Base-by-base conservation (phyloP, 129 eudicot genomes). In the Helichrysum umbraculigerum region DNA sequence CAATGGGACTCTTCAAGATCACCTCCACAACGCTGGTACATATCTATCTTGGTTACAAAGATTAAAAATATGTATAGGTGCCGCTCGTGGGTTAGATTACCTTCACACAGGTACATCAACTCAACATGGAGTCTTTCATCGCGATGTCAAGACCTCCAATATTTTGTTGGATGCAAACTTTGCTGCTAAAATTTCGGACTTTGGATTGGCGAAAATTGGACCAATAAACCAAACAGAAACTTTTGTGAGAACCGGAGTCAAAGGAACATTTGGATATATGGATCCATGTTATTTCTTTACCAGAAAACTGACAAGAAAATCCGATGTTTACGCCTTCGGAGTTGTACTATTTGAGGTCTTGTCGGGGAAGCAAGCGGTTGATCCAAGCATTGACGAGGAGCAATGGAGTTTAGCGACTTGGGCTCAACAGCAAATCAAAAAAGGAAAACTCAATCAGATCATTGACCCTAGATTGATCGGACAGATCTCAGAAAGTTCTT, bases 211-310 rank as follows among this genome's bases (percentile, higher is more conserved):
- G 2, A 88, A 81, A 79, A 47, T 83, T 4, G 74, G 71, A 19
- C 63, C 47, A 1, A 17, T 50, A 51, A 66, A 60, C 22, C 62
- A 79, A 37, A 50, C 42, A 3, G 32, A 25, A 54, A 81, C 76
- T 73, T 76, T 74, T 44, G 81, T 78, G 21, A 83, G 70, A 71
- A 83, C 89, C 0, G 30, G 66, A 44, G 78, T 88, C 1, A 86
- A 74, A 75, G 93, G 90, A 34, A 86, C 90, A 25, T 70, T 69
- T 73, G 90, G 90, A 5, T 88, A 88, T 73, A 63, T 84, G 47
- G 93, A 81, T 62, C 85, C 85, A 8, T 57, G 57, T 42, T 81
- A 81, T 59, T 44, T 70, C 11, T 2, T 44, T 11, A 81, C 73
- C 3, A 73, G 77, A 30, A 63, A 72, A 6, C 3, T 76, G 62